Evolutionary conservation across 495 filamentous ascomycete genomes (phyloP).

Genomic region (Daldinia vernicosa): DNA sequence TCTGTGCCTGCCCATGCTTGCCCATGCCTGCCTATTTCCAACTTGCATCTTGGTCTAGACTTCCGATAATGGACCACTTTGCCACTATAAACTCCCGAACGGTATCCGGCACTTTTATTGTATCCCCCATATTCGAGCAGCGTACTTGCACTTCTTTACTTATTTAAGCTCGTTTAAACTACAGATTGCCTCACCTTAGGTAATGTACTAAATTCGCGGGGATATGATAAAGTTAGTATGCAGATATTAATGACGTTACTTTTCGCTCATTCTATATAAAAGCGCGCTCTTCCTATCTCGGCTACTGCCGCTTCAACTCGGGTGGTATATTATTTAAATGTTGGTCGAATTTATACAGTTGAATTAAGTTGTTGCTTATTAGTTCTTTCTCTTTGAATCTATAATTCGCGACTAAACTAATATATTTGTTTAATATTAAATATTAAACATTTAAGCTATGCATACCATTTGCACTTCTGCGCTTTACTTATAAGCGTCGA

Average conservation of each 20-base stretch:
- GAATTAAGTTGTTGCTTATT: background rate
- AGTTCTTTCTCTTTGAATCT: background rate
- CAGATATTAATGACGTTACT: slow-evolving; percentile 21
- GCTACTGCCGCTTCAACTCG: slow-evolving; percentile 2
- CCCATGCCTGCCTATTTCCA: background rate
- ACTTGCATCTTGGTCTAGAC: background rate
- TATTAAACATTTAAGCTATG: background rate
- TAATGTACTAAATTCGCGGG: background rate
- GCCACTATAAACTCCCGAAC: slow-evolving; percentile 4
- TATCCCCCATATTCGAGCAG: background rate
- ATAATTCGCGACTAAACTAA: background rate
- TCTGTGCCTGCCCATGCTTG: background rate
- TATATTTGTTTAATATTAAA: no score
- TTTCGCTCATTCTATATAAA: slow-evolving; percentile 8
- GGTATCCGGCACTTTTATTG: background rate
- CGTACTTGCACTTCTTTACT: background rate
- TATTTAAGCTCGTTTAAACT: background rate
- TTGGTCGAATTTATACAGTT: background rate
- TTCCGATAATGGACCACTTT: background rate
- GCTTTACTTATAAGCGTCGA: background rate
- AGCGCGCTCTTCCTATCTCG: background rate
- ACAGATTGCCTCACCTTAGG: background rate
- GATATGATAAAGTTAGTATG: background rate
- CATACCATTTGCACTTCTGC: background rate
- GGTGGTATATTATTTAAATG: background rate